Evolutionary conservation across 331 rosid species (phyloP).

Genomic region (Arachis monticola): DNA sequence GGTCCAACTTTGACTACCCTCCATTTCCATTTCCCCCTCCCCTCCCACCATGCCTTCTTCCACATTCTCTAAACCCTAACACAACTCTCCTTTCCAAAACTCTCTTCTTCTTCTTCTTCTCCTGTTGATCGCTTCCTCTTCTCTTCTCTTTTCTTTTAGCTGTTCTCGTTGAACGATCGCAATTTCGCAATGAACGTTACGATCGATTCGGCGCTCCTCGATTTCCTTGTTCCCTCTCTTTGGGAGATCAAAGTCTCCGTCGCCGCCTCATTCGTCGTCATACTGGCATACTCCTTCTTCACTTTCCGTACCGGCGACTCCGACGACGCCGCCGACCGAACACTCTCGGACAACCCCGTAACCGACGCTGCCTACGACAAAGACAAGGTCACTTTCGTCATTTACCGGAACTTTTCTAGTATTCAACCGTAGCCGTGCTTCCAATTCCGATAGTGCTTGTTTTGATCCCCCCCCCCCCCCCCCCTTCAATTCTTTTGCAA

Average conservation of each 20-base stretch:
- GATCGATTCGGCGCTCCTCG: slow-evolving; percentile 54
- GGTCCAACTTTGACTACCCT: slow-evolving; percentile 61
- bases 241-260: slow-evolving; percentile 88
- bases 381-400: slow-evolving; percentile 58
- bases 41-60: slow-evolving; percentile 39
- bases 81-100: slow-evolving; percentile 21
- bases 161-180: too few relatives aligned
- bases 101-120: not conserved
- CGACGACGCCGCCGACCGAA: slow-evolving; percentile 51
- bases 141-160: not conserved
- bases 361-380: slow-evolving; percentile 52
- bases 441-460: not conserved
- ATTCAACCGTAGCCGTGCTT: slow-evolving; percentile 11
- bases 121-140: slow-evolving; percentile 25
- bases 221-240: slow-evolving; percentile 68
- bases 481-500: too few relatives aligned
- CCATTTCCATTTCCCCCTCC: not conserved
- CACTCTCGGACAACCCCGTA: slow-evolving; percentile 49
- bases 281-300: slow-evolving; percentile 71
- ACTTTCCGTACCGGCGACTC: slow-evolving; percentile 45
- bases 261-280: slow-evolving; percentile 71
- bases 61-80: slow-evolving; percentile 54
- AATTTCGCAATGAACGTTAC: slow-evolving; percentile 31
- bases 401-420: not conserved
- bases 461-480: not conserved